These are phyloP conservation scores for Myotisia sp. DNA, from an alignment of 2,329 filamentous ascomycete genomes.

Conservation along the genomic window DNA sequence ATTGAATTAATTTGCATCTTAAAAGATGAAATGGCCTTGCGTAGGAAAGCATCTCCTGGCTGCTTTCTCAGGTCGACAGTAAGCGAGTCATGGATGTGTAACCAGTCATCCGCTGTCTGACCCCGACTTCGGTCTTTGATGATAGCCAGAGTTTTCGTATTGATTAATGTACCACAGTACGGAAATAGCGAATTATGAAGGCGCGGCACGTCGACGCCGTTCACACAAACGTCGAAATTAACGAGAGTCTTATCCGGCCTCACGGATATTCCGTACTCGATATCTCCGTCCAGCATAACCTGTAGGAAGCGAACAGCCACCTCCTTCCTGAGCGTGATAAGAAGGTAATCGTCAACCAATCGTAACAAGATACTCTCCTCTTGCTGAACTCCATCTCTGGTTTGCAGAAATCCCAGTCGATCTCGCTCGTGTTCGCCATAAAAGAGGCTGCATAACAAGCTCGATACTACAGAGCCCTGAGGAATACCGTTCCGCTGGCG, in stretches of 20 bases:
- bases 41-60: constrained; percentile 64
- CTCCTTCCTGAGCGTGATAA: constrained; percentile 56
- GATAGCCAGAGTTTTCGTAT: constrained; percentile 61
- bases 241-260: constrained; percentile 65
- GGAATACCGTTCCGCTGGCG: constrained; percentile 81
- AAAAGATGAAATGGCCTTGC: constrained; percentile 61
- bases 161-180: constrained; percentile 71
- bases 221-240: constrained; percentile 59
- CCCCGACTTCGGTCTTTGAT: constrained; percentile 47
- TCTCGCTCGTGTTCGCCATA: constrained; percentile 73
- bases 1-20: constrained; percentile 65
- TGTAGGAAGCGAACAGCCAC: constrained; percentile 61
- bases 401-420: constrained; percentile 51
- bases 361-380: constrained; percentile 58
- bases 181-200: constrained; percentile 49
- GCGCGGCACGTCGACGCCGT: constrained; percentile 39
- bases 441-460: constrained; percentile 84
- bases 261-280: constrained; percentile 66
- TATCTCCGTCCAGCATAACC: constrained; percentile 64
- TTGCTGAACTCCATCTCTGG: constrained; percentile 14
- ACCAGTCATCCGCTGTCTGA: constrained; percentile 34
- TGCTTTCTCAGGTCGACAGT: constrained; percentile 61
- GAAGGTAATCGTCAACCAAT: constrained; percentile 82
- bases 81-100: constrained; percentile 52
- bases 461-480: constrained; percentile 80